A percentile compares a stretch with the other conserved stretches of the same genome.
phyloP scores from a whole-genome alignment of 768 basidiomycete species.

The Leucocoprinus sp. region DNA sequence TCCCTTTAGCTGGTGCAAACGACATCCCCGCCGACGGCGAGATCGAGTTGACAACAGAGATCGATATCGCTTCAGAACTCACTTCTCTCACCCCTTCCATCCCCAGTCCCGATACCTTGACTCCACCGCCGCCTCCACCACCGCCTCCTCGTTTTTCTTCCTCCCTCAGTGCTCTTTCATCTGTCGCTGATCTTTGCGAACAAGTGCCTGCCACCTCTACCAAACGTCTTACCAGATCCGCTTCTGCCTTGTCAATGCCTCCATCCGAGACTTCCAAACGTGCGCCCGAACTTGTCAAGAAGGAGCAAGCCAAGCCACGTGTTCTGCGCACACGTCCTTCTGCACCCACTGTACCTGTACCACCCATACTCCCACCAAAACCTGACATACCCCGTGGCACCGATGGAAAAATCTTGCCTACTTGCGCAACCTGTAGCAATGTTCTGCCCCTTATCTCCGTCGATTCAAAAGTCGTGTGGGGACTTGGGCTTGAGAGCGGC shows the following conservation, averaged over 20 bases:
- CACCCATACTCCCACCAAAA: conserved; percentile 20
- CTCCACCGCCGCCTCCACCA: conserved; percentile 25
- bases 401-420: conserved; percentile 62
- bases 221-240: conserved; percentile 27
- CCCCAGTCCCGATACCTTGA: conserved; percentile 23
- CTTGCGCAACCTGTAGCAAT: conserved; percentile 64
- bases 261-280: conserved; percentile 21
- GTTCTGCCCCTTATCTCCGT: conserved; percentile 71
- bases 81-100: conserved; percentile 35
- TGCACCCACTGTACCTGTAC: conserved; percentile 25
- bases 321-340: conserved; percentile 43
- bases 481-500: conserved; percentile 43
- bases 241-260: conserved; percentile 15
- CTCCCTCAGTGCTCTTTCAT: conserved; percentile 35
- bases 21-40: conserved; percentile 43
- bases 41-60: conserved; percentile 44
- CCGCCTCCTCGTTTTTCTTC: conserved; percentile 29
- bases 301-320: conserved; percentile 44
- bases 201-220: conserved; percentile 18
- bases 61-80: conserved; percentile 38
- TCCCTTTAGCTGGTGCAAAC: conserved; percentile 36
- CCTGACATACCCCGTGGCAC: conserved; percentile 43
- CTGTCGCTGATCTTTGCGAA: conserved; percentile 26
- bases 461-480: conserved; percentile 71
- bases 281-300: no score